These are phyloP conservation scores for Thelephora aurantiotincta DNA, from an alignment of 768 basidiomycete genomes.

Conservation along the genomic window DNA sequence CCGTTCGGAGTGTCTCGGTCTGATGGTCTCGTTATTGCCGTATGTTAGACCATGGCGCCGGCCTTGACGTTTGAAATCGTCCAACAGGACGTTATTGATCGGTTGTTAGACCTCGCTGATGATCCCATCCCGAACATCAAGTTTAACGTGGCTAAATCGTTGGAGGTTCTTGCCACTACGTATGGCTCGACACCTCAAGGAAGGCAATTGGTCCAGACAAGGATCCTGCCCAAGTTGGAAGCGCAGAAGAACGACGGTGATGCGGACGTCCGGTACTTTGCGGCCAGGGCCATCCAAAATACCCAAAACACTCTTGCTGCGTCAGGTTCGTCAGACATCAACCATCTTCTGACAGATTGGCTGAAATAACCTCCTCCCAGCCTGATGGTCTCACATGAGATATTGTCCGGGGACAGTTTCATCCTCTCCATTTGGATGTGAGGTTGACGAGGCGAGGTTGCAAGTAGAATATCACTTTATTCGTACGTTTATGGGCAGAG, in stretches of 20 bases:
- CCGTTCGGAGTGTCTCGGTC: slow-evolving; percentile 3
- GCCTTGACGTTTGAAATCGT: slow-evolving; percentile 77
- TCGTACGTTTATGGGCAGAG: too few species aligned
- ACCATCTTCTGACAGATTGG: too few species aligned
- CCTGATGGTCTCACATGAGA: slow-evolving; percentile 1
- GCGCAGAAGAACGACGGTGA: slow-evolving; percentile 80
- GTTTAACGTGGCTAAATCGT: slow-evolving; percentile 93
- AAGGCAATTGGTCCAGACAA: slow-evolving; percentile 53
- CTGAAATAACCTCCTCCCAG: too few species aligned
- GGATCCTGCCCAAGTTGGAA: slow-evolving; percentile 72
- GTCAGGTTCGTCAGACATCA: slow-evolving; percentile 19
- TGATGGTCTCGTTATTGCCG: slow-evolving; percentile 2
- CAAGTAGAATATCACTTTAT: too few species aligned
- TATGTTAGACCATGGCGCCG: slow-evolving; percentile 78
- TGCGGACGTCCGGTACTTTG: slow-evolving; percentile 95
- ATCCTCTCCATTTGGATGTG: neutral
- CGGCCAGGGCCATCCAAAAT: slow-evolving; percentile 63
- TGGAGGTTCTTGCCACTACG: slow-evolving; percentile 75
- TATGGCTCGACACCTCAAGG: slow-evolving; percentile 57
- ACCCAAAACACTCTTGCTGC: slow-evolving; percentile 23
- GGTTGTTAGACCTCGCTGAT: slow-evolving; percentile 65
- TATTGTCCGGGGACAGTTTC: slow-evolving; percentile 2
- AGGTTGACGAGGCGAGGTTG: too few species aligned
- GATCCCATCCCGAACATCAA: slow-evolving; percentile 98
- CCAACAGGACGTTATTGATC: slow-evolving; percentile 69